Conservation (phyloP, 2,329 filamentous ascomycete genomes). For the Graphium sp. region DNA sequence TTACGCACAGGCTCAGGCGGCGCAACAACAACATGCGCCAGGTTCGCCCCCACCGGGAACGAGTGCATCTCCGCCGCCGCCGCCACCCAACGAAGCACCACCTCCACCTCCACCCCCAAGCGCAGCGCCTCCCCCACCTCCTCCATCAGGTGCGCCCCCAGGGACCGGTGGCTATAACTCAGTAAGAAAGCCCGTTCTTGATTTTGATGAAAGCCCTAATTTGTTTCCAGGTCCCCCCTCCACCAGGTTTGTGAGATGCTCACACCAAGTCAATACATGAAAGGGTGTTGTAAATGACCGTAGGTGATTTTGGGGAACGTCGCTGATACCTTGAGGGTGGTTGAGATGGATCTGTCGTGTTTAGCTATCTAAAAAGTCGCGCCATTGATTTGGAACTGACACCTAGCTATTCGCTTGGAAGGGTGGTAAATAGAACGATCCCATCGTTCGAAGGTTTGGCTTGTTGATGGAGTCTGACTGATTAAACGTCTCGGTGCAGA, state of each 20-base stretch:
- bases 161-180: conserved; percentile 41
- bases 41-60: conserved; percentile 10
- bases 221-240: conserved; percentile 30
- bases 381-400: not conserved
- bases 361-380: not conserved
- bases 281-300: not conserved
- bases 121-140: conserved; percentile 32
- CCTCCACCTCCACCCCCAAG: conserved; percentile 46
- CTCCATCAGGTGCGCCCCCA: conserved; percentile 34
- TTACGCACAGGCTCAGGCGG: conserved; percentile 31
- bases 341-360: conserved; percentile 1
- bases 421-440: no score
- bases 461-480: no score
- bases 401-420: not conserved
- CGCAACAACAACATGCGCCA: conserved; percentile 28
- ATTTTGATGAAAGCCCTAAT: conserved; percentile 7
- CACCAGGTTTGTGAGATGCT: conserved; percentile 29
- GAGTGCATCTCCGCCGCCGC: conserved; percentile 36
- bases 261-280: not conserved
- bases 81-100: conserved; percentile 40
- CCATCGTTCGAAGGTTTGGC: no score
- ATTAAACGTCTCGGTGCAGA: no score
- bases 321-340: conserved; percentile 1
- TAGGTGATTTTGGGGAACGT: not conserved
- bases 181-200: conserved; percentile 25